Evolutionary conservation across 495 filamentous ascomycete genomes (phyloP).

Genomic region (Lepidopterella palustris): DNA sequence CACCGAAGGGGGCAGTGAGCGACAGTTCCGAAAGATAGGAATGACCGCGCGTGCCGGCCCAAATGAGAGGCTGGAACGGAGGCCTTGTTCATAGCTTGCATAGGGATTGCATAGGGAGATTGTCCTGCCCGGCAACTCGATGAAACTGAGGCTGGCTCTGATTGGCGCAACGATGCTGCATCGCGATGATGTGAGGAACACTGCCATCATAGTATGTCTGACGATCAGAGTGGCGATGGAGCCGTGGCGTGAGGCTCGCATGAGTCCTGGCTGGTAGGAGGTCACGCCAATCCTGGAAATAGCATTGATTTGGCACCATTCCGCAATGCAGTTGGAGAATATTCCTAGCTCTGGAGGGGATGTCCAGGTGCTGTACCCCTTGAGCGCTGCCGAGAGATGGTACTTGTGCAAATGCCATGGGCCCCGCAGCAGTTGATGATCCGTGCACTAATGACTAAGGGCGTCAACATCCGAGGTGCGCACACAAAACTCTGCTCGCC

Average conservation of each 20-base stretch:
- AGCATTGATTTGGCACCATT: no score
- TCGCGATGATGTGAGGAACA: background rate
- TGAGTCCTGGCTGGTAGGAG: no score
- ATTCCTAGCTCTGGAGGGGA: no score
- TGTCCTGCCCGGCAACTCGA: background rate
- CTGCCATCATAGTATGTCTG: background rate
- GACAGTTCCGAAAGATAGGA: no score
- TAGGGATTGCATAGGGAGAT: no score
- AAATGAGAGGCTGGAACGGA: background rate
- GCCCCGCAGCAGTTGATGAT: background rate
- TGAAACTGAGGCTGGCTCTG: background rate
- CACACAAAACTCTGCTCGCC: constrained; percentile 19
- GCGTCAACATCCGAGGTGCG: constrained; percentile 11
- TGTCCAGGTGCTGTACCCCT: no score
- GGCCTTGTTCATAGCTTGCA: background rate
- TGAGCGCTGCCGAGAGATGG: no score
- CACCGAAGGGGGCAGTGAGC: no score
- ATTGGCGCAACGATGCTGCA: background rate
- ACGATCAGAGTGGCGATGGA: background rate
- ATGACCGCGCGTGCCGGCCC: no score
- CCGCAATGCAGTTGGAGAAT: no score
- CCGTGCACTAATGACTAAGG: background rate
- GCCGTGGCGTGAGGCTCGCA: background rate
- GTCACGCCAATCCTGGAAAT: no score
- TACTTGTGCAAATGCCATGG: no score